These are phyloP conservation scores for Acacia confusa DNA, from an alignment of 306 rosid genomes.

Conservation along the genomic window DNA sequence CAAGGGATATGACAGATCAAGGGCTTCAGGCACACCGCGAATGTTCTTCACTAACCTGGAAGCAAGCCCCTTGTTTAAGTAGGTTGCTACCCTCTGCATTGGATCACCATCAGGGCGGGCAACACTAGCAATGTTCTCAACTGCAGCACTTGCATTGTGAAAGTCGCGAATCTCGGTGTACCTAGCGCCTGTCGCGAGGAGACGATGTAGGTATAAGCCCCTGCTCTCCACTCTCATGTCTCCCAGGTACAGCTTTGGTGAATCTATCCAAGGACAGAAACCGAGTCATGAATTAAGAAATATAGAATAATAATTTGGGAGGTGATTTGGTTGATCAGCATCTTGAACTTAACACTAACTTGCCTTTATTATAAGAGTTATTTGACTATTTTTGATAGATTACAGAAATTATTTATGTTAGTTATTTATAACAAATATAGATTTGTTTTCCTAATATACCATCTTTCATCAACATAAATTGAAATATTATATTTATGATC, in stretches of 20 bases:
- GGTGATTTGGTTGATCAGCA: no score
- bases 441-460: no score
- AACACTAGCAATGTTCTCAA: slow-evolving; percentile 50
- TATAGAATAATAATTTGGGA: no score
- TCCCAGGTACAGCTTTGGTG: slow-evolving; percentile 40
- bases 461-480: no score
- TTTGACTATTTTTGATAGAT: no score
- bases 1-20: neutral
- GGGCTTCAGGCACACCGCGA: slow-evolving; percentile 14
- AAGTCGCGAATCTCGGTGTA: slow-evolving; percentile 42
- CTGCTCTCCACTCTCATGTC: slow-evolving; percentile 45
- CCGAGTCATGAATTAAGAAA: neutral
- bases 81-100: slow-evolving; percentile 64
- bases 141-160: slow-evolving; percentile 45
- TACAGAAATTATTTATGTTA: no score
- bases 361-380: no score
- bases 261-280: neutral
- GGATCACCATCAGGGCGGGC: slow-evolving; percentile 64
- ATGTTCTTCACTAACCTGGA: slow-evolving; percentile 25
- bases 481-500: no score
- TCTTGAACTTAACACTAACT: no score
- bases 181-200: slow-evolving; percentile 42
- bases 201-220: slow-evolving; percentile 44
- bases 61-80: slow-evolving; percentile 60
- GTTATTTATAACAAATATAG: no score